These are phyloP conservation scores for Magnolia changhungtana DNA, from an alignment of 164 flowering plant genomes.

Conservation along the genomic window DNA sequence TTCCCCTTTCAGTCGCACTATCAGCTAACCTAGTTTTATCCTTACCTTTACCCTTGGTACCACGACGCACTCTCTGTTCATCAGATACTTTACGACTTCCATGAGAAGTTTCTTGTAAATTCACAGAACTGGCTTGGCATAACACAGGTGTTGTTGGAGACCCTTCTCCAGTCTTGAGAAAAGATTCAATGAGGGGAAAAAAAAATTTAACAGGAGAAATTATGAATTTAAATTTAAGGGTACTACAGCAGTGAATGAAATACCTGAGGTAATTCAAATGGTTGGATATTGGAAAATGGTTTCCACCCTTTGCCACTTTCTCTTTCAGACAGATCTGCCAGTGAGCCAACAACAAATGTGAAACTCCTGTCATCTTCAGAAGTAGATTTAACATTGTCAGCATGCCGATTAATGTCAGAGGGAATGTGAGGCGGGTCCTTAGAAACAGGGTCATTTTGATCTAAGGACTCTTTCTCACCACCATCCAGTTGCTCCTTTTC, in stretches of 20 bases:
- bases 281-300: slow-evolving; percentile 30
- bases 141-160: slow-evolving; percentile 15
- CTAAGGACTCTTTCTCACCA: background rate
- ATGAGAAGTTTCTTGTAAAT: slow-evolving; percentile 28
- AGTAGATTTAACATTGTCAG: slow-evolving; percentile 9
- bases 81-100: slow-evolving; percentile 30
- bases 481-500: slow-evolving; percentile 28
- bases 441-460: slow-evolving; percentile 5
- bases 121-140: slow-evolving; percentile 25
- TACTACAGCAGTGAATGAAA: background rate
- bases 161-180: slow-evolving; percentile 30
- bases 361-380: slow-evolving; percentile 46
- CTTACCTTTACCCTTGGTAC: slow-evolving; percentile 25
- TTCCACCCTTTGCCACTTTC: slow-evolving; percentile 35
- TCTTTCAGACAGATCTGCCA: slow-evolving; percentile 32
- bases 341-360: slow-evolving; percentile 50
- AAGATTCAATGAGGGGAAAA: background rate
- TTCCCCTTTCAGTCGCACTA: slow-evolving; percentile 41
- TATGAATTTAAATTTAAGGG: background rate
- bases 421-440: background rate
- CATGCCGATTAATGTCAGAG: slow-evolving; percentile 13
- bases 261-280: slow-evolving; percentile 37
- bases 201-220: background rate
- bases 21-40: slow-evolving; percentile 43
- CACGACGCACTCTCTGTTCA: slow-evolving; percentile 21